phyloP scores from a whole-genome alignment of 2,329 filamentous ascomycete species.

The Emmonsia crescens region DNA sequence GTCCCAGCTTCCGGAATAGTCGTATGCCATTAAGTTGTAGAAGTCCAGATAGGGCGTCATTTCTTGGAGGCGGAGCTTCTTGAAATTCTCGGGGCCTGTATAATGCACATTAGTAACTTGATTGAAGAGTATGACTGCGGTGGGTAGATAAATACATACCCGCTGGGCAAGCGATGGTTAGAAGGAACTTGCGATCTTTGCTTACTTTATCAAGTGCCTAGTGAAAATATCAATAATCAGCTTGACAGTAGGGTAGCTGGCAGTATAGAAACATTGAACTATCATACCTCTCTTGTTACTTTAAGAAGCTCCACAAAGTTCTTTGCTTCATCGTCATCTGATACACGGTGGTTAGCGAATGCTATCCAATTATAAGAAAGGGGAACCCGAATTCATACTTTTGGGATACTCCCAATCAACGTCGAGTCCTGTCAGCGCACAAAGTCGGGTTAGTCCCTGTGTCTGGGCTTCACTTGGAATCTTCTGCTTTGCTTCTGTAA shows the following conservation, averaged over 20 bases:
- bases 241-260: neutral
- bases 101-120: neutral
- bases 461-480: neutral
- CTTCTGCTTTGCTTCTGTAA: neutral
- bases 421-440: constrained; percentile 27
- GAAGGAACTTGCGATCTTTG: constrained; percentile 33
- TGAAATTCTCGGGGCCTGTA: constrained; percentile 31
- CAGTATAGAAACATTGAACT: too few relatives aligned
- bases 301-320: constrained; percentile 35
- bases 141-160: constrained; percentile 17
- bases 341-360: neutral
- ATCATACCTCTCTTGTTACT: constrained; percentile 29
- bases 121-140: neutral
- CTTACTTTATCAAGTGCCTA: constrained; percentile 8
- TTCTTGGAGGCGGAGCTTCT: constrained; percentile 31
- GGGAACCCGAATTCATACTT: constrained; percentile 15
- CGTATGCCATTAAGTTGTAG: constrained; percentile 65
- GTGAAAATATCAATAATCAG: neutral
- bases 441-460: neutral
- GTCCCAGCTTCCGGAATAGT: constrained; percentile 79
- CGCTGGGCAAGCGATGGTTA: constrained; percentile 41
- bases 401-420: constrained; percentile 41
- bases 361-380: neutral
- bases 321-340: constrained; percentile 34
- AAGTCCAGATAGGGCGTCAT: constrained; percentile 43